These are phyloP conservation scores for Rhododendron kiyosumense DNA, from an alignment of 148 eudicot genomes.

Conservation along the genomic window DNA sequence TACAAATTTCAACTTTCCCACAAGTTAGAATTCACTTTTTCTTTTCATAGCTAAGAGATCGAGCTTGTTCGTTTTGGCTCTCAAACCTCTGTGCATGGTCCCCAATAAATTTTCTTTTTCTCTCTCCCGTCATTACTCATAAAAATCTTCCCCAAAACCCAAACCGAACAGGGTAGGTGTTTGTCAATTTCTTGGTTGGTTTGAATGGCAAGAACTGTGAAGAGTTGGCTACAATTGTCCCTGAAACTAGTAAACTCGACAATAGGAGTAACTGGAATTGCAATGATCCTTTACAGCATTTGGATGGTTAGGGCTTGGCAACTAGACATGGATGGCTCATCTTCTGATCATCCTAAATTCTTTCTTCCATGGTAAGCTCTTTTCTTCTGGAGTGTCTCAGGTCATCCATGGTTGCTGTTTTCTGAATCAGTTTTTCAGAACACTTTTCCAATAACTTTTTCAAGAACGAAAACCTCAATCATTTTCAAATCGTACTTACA, in stretches of 20 bases:
- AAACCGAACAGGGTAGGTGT: neutral
- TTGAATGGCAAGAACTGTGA: slow-evolving; percentile 15
- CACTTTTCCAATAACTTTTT: neutral
- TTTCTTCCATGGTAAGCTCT: slow-evolving; percentile 16
- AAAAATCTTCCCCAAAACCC: too few relatives aligned
- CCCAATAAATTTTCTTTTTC: too few relatives aligned
- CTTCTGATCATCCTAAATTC: neutral
- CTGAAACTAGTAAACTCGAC: slow-evolving; percentile 27
- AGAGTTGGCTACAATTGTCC: slow-evolving; percentile 14
- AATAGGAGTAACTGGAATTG: slow-evolving; percentile 29
- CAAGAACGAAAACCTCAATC: neutral
- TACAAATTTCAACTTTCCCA: neutral
- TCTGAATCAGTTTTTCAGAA: neutral
- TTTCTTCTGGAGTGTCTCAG: neutral
- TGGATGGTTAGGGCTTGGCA: slow-evolving; percentile 45
- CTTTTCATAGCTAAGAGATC: too few relatives aligned
- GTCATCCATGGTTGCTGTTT: neutral
- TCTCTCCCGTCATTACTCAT: too few relatives aligned
- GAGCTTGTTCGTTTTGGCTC: too few relatives aligned
- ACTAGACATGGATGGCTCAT: slow-evolving; percentile 9
- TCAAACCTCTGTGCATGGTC: too few relatives aligned
- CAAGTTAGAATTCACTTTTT: too few relatives aligned
- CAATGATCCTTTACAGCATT: slow-evolving; percentile 31
- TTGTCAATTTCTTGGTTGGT: neutral
- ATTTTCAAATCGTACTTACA: too few relatives aligned